Evolutionary conservation across 2,329 filamentous ascomycete species (phyloP).

Genomic region (Ophiostoma quercus): DNA sequence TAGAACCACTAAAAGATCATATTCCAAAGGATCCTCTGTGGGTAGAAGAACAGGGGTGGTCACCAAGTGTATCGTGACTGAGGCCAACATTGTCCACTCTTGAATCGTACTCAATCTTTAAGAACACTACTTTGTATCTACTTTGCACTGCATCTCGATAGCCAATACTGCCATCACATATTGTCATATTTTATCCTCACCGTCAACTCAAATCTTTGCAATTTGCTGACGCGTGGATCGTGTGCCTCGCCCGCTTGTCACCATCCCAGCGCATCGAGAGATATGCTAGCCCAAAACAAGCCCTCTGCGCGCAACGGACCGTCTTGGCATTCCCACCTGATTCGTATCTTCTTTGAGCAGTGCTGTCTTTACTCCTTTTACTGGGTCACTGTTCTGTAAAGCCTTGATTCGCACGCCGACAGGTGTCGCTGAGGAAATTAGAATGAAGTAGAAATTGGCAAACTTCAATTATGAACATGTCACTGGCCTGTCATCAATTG

Average conservation of each 20-base stretch:
- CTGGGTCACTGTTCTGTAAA: too few species aligned
- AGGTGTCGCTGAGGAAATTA: too few species aligned
- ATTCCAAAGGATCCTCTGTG: background rate
- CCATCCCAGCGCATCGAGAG: background rate
- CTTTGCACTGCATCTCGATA: background rate
- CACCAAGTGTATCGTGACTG: background rate
- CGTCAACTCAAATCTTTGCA: background rate
- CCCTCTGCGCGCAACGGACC: slow-evolving; percentile 13
- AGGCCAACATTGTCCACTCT: background rate
- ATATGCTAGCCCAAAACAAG: slow-evolving; percentile 19
- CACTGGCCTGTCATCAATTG: background rate
- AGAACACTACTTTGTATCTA: too few species aligned
- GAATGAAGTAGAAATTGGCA: too few species aligned
- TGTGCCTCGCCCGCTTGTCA: background rate
- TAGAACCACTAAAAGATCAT: background rate
- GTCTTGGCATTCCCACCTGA: slow-evolving; percentile 18
- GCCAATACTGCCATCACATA: background rate
- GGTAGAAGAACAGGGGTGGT: background rate
- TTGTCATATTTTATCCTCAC: too few species aligned
- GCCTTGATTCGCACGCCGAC: too few species aligned
- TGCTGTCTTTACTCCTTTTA: too few species aligned
- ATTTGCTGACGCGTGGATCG: background rate
- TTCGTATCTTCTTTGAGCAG: slow-evolving; percentile 13
- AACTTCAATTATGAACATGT: background rate
- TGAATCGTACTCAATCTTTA: too few species aligned